Base-by-base conservation (phyloP, 2,329 filamentous ascomycete species). In the Nigrospora oryzae region DNA sequence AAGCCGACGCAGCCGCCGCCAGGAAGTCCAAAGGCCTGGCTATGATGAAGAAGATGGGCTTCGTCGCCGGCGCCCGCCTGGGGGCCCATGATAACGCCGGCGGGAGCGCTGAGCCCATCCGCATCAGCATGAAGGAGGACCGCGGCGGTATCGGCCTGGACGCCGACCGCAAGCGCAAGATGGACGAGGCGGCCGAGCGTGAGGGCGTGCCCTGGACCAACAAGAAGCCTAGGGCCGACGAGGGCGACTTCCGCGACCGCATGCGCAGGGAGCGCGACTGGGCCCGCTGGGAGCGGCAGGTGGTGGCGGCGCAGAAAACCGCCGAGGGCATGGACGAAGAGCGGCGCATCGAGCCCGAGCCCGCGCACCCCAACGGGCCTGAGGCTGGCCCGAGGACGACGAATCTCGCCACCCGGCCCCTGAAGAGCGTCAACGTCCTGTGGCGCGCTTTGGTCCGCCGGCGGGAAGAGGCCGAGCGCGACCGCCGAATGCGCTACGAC, bases 21-120 rank as follows among this genome's bases (percentile, higher is more conserved):
- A 74, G 79, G 41, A 77, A 75, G 55, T 94, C 83, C 68, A 97
- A 96, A 61, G 93, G 91, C 2, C 80, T 94, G 49, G 81, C 87
- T 52, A 96, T 98, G 89, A 95, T 98, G 90, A 84, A 88, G 17
- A 91, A 88, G 64, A 87, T 98, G 74, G 93, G 93, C 1, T 98
- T 94, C 68, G 84, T 81, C 46, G 71, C 79, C 16, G 89, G 90
- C 19, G 81, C 79, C 33, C 75, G 81, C 0, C 70, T 97, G 3
- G 93, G 93, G 1, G 80, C 77, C 53, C 69, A 72, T n/a, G 66
- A 67, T 10, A 49, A 66, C 23, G 49, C 59, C n/a, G 56, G 54
- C 12, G 56, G 57, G 33, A 51, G 61, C 23, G 54, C 78, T 3
- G 87, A 94, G 61, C 93, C 93, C 0, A 79, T 98, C 46, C 73